Base-by-base conservation (phyloP, 2,329 filamentous ascomycete genomes). In the Aspergillus oerlinghausenensis region DNA sequence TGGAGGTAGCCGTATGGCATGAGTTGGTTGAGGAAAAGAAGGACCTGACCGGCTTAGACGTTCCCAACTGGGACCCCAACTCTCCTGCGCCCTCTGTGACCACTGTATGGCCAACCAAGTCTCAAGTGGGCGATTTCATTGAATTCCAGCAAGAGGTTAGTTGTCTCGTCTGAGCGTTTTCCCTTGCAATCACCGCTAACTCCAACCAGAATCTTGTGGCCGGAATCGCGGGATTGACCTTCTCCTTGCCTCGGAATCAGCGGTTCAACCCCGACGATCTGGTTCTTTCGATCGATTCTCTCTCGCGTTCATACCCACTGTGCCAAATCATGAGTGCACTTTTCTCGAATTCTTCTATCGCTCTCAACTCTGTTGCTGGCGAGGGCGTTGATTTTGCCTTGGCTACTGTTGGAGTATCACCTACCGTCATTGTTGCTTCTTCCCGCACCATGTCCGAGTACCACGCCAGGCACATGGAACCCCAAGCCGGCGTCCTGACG, bases 1-100 rank as follows among this genome's bases (percentile, higher is more conserved):
- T 96, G 59, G 89, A 89, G 55, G 89, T 97, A 17, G 84, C 87
- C n/a, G 94, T 93, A 14, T 99, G 93, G 92, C 90, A 96, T 67
- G 90, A 97, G 58, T 83, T 97, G 53, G 78, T 97, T 26, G 84
- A 88, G 62, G 89, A 94, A 60, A 81, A 82, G 62, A 84, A 85
- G 19, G 75, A 78, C 28, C 79, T 77, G 54, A 80, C 83, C 40
- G 83, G 81, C 45, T 77, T 77, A 7, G 84, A 90, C 21, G 79
- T 96, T 11, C 90, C 90, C 1, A 75, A 81, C 9, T 75, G 83
- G 51, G 83, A 86, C 43, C 81, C 80, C 25, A 83, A 82, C 40
- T 68, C 71, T 1, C 75, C 74, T 28, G 73, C 79, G 2, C 78
- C 77, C 11, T 76, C 77, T 21, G 59, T 86, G 32, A 71, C 61